phyloP scores from a whole-genome alignment of 2,329 filamentous ascomycete species.

The Bipolaris victoriae region DNA sequence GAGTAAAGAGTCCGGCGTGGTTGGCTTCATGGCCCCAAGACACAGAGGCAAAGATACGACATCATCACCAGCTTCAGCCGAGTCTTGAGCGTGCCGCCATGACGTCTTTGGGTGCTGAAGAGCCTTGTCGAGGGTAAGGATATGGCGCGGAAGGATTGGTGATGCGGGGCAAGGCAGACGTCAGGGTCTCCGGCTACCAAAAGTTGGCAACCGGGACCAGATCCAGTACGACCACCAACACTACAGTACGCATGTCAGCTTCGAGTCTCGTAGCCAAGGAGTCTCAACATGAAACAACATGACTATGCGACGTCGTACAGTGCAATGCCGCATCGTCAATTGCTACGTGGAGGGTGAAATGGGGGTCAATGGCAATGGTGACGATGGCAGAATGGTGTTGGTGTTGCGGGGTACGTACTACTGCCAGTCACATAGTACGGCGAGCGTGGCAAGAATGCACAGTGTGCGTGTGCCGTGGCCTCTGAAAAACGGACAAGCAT shows the following conservation, averaged over 20 bases:
- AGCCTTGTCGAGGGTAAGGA: slow-evolving; percentile 4
- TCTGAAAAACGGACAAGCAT: background rate
- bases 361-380: background rate
- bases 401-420: slow-evolving; percentile 13
- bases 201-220: slow-evolving; percentile 1
- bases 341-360: background rate
- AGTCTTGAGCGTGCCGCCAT: slow-evolving; percentile 4
- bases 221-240: background rate
- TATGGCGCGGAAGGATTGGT: slow-evolving; percentile 2
- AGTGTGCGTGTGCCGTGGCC: background rate
- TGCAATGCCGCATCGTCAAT: background rate
- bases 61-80: slow-evolving; percentile 9
- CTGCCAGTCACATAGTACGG: background rate
- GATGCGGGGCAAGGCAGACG: slow-evolving; percentile 19
- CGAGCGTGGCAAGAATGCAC: background rate
- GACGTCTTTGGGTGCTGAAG: slow-evolving; percentile 5
- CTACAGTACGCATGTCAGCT: background rate
- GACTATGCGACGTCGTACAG: background rate
- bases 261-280: background rate
- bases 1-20: too few species aligned
- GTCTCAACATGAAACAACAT: background rate
- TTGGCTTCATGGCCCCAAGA: background rate
- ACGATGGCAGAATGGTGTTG: background rate
- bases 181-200: slow-evolving; percentile 6
- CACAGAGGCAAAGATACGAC: slow-evolving; percentile 2